phyloP scores from a whole-genome alignment of 2,329 filamentous ascomycete species.

The Talaromyces piceae region DNA sequence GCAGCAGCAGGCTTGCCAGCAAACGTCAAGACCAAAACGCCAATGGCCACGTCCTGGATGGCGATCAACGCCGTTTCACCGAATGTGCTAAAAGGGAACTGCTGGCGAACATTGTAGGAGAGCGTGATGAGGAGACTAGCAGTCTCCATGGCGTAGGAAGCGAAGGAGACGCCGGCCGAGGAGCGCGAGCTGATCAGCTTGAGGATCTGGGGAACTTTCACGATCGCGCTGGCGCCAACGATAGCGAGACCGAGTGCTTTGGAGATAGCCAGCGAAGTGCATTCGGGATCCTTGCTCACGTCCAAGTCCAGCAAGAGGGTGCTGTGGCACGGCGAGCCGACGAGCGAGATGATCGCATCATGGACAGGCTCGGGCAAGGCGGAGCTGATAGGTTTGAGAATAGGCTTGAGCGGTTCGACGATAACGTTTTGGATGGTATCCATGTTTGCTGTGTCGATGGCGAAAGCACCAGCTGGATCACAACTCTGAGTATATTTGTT shows the following conservation, averaged over 20 bases:
- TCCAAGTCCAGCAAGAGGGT: conserved; percentile 80
- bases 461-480: not conserved
- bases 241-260: conserved; percentile 93
- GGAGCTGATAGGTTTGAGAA: conserved; percentile 60
- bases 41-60: conserved; percentile 85
- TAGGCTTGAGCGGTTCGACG: conserved; percentile 37
- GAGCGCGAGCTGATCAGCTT: conserved; percentile 80
- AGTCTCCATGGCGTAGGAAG: conserved; percentile 89
- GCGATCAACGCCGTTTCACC: conserved; percentile 91
- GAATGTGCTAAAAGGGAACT: conserved; percentile 92
- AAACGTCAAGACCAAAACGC: conserved; percentile 78
- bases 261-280: conserved; percentile 81
- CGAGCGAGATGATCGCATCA: conserved; percentile 67
- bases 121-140: conserved; percentile 79
- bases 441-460: conserved; percentile 22
- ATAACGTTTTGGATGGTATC: conserved; percentile 35
- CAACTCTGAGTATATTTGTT: not conserved
- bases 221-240: conserved; percentile 78
- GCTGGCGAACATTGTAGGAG: conserved; percentile 84
- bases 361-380: conserved; percentile 67
- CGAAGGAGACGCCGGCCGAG: conserved; percentile 75
- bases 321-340: conserved; percentile 79
- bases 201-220: conserved; percentile 95
- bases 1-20: conserved; percentile 61
- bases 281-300: conserved; percentile 61